These are phyloP conservation scores for Candida sp. DNA, from an alignment of 1,139 yeast genomes.

Conservation along the genomic window DNA sequence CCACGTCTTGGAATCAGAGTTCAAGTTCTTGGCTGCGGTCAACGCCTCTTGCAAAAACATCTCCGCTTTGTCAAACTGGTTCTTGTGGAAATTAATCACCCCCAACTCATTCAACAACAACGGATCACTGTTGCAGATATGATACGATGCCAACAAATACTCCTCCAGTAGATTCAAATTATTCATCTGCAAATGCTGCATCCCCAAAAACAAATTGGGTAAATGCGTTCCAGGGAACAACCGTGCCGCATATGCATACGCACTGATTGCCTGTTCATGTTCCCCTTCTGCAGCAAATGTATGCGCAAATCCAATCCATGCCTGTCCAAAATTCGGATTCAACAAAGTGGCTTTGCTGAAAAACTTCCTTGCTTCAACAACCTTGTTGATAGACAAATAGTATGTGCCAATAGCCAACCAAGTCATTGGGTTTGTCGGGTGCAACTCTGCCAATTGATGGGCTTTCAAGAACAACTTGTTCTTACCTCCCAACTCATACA, in stretches of 20 bases:
- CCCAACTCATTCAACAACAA: conserved; percentile 90
- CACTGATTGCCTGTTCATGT: conserved; percentile 98
- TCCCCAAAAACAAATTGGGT: conserved; percentile 90
- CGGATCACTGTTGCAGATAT: conserved; percentile 86
- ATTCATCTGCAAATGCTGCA: conserved; percentile 93
- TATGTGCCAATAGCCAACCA: conserved; percentile 96
- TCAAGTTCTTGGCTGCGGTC: conserved; percentile 67
- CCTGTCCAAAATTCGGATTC: conserved; percentile 91
- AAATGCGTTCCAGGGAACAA: conserved; percentile 94
- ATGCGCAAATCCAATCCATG: conserved; percentile 99
- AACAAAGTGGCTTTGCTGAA: conserved; percentile 90
- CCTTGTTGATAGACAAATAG: conserved; percentile 75
- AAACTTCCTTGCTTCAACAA: conserved; percentile 83
- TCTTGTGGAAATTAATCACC: conserved; percentile 82
- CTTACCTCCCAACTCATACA: conserved; percentile 84
- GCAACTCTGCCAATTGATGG: conserved; percentile 85
- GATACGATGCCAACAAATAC: conserved; percentile 75
- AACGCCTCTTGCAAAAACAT: conserved; percentile 74
- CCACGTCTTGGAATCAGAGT: conserved; percentile 86
- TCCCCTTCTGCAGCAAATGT: conserved; percentile 98
- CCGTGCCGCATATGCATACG: conserved; percentile 95
- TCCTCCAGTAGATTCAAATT: conserved; percentile 87
- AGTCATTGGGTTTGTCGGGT: conserved; percentile 83
- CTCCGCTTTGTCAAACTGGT: conserved; percentile 73
- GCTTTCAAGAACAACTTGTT: conserved; percentile 82